Percentiles rank a stretch among this genome's conserved stretches.
These are phyloP conservation scores for Macrolepiota fuliginosa DNA, from an alignment of 768 basidiomycete genomes.

Conservation along the genomic window DNA sequence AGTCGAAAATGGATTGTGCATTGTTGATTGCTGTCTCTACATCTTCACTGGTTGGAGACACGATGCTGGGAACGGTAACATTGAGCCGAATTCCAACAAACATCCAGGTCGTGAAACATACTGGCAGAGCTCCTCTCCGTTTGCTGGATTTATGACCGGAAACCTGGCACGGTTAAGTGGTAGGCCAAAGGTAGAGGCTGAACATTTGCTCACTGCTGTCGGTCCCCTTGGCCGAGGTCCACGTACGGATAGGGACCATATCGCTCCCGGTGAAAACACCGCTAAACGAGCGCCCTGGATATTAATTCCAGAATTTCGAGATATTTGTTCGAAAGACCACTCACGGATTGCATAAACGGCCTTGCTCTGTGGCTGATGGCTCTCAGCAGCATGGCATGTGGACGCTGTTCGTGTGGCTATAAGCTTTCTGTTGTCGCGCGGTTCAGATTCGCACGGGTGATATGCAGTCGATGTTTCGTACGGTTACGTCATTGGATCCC, in stretches of 20 bases:
- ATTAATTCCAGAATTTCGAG: background rate
- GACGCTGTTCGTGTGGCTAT: background rate
- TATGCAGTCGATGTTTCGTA: background rate
- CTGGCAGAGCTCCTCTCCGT: conserved; percentile 56
- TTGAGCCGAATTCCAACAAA: too few relatives aligned
- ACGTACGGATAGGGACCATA: conserved; percentile 12
- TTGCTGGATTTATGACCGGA: conserved; percentile 66
- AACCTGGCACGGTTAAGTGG: conserved; percentile 33
- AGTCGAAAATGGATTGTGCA: conserved; percentile 59
- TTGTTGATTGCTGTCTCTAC: conserved; percentile 49
- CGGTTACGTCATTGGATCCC: background rate
- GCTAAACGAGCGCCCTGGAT: background rate
- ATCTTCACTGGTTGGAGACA: conserved; percentile 47
- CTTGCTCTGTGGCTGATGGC: background rate
- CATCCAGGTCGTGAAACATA: conserved; percentile 20
- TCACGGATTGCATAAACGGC: background rate
- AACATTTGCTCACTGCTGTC: conserved; percentile 18
- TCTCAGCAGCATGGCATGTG: conserved; percentile 1
- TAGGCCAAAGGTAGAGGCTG: background rate
- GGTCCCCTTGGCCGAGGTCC: conserved; percentile 1
- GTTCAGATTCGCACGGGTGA: background rate
- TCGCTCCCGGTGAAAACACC: background rate
- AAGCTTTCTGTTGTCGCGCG: background rate
- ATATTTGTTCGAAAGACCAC: background rate
- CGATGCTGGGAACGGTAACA: conserved; percentile 40